Evolutionary conservation across 2,329 filamentous ascomycete species (phyloP).

Genomic region (Aspergillus novoparasiticus): DNA sequence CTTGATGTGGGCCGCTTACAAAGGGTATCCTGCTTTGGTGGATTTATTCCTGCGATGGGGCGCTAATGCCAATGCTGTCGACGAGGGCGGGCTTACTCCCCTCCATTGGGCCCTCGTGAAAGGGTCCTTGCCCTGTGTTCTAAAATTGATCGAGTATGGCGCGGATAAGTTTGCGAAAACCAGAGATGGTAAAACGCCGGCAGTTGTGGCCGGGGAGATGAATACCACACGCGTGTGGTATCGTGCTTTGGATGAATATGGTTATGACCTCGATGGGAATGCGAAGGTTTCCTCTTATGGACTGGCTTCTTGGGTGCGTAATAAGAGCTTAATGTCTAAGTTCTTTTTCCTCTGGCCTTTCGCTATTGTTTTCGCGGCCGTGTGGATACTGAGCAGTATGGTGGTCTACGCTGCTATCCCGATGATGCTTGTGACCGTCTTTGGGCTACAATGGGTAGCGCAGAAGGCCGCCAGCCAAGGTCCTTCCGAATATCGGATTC

Average conservation of each 20-base stretch:
- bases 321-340: constrained; percentile 74
- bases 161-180: constrained; percentile 91
- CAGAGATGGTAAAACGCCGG: constrained; percentile 85
- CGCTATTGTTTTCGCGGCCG: constrained; percentile 68
- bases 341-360: constrained; percentile 93
- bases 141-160: constrained; percentile 94
- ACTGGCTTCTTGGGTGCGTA: constrained; percentile 72
- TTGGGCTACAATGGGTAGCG: constrained; percentile 72
- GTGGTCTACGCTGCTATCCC: constrained; percentile 78
- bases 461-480: constrained; percentile 79
- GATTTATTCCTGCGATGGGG: constrained; percentile 94
- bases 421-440: constrained; percentile 64
- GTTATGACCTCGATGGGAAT: constrained; percentile 78
- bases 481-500: constrained; percentile 81
- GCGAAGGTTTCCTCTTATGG: constrained; percentile 71
- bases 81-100: constrained; percentile 92
- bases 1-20: constrained; percentile 99
- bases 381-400: constrained; percentile 73
- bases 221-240: constrained; percentile 83
- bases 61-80: constrained; percentile 84
- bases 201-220: constrained; percentile 83
- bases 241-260: constrained; percentile 77
- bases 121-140: constrained; percentile 83
- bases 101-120: constrained; percentile 97
- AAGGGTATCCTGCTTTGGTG: constrained; percentile 89